Evolutionary conservation across 768 basidiomycete genomes (phyloP), one percentile per base, ranked within the genome.

Genomic region (Aureoboletus auriporus): DNA sequence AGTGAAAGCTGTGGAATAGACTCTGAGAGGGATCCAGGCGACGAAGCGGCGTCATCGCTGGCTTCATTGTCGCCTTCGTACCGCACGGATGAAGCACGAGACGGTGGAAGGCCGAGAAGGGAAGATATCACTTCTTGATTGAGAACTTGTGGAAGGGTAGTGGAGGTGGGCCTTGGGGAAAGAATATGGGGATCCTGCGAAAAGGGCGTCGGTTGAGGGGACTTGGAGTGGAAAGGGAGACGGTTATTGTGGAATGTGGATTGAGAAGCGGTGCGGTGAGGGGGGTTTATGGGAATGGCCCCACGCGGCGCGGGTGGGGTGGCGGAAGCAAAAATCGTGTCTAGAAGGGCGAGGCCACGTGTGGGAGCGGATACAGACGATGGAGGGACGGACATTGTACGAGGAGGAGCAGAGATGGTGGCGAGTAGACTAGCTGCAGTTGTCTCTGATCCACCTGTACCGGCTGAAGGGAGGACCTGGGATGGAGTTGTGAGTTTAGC

Each of bases 251-350:
- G 37, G 35, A 42, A 44, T 20, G 42, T 49, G 44, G 40, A 20
- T 37, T 50, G 60, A 23, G 58, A 48, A 47, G 48, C 44, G 38
- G 33, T 35, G 44, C 44, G 46, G 12, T 65, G 45, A 48, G 69
- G 54, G 37, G 52, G 42, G 28, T 53, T 54, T 27, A 45, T 49
- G 17, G 46, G 38, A n/a, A 34, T 34, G 12, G 43, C 42, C 13
- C 41, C 23, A 8, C 54, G 53, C 2, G 40, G 55, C 37, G 54
- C 62, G 11, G 67, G 58, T 20, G 64, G 63, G 13, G 65, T 68
- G 6, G 81, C 87, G 6, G 86, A 89, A 4, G 87, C 87, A 60
- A 90, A 89, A 36, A 90, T 86, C 11, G 78, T 75, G 54, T 85
- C 73, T 13, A 90, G 69, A 29, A 90, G 71, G 14, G 77, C 70